Evolutionary conservation across 2,329 filamentous ascomycete species (phyloP).

Genomic region (Bisporella sp.): DNA sequence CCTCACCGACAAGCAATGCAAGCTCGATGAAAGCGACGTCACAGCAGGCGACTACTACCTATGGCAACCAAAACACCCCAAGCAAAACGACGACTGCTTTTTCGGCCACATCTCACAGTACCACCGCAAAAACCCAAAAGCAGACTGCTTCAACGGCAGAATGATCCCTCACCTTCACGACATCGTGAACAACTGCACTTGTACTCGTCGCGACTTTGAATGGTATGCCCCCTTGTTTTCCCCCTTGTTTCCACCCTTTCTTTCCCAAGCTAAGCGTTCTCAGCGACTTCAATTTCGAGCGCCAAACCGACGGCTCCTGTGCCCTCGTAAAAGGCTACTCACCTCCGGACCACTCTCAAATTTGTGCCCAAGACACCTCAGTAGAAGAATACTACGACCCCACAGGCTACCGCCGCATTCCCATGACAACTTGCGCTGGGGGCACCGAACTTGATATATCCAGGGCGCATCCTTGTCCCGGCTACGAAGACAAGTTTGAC

Average conservation of each 20-base stretch:
- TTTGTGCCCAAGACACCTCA: conserved; percentile 58
- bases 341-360: conserved; percentile 50
- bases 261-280: too few relatives aligned
- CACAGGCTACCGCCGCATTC: conserved; percentile 84
- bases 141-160: conserved; percentile 75
- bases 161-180: conserved; percentile 64
- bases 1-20: conserved; percentile 66
- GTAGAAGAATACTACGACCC: conserved; percentile 74
- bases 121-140: conserved; percentile 77
- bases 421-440: conserved; percentile 77
- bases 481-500: conserved; percentile 76
- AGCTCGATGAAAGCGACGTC: conserved; percentile 53
- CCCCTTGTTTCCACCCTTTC: neutral
- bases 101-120: conserved; percentile 90
- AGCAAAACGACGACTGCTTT: conserved; percentile 71
- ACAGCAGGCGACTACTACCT: conserved; percentile 70
- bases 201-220: conserved; percentile 81
- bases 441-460: conserved; percentile 67
- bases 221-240: conserved; percentile 58
- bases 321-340: conserved; percentile 65
- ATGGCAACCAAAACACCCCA: conserved; percentile 82
- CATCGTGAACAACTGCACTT: conserved; percentile 70
- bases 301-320: conserved; percentile 71
- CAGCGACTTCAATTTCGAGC: conserved; percentile 91
- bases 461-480: conserved; percentile 58